A percentile compares a stretch with the other conserved stretches of the same genome.
Evolutionary conservation across 257 asterid species (phyloP).

Genomic region (Linaria vulgaris): DNA sequence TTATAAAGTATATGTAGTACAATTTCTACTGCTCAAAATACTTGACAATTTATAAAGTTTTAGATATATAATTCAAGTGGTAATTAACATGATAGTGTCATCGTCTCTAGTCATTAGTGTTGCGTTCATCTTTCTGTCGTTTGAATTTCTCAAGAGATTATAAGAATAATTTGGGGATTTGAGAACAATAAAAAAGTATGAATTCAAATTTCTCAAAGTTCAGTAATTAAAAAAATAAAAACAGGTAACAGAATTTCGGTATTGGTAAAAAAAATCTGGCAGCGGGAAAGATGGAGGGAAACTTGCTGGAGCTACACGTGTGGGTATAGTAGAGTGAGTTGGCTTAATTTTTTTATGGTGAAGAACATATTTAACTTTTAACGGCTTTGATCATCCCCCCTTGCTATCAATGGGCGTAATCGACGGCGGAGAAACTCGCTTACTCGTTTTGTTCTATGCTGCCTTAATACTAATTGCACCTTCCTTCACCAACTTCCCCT

Average conservation of each 20-base stretch:
- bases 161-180: constrained; percentile 29
- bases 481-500: constrained; percentile 6
- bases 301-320: constrained; percentile 65
- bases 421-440: constrained; percentile 25
- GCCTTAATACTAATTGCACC: constrained; percentile 14
- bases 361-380: constrained; percentile 2
- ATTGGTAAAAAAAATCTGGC: constrained; percentile 36
- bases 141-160: constrained; percentile 30
- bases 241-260: constrained; percentile 25
- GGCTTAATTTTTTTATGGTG: constrained; percentile 20
- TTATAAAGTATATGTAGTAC: not conserved
- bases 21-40: not conserved
- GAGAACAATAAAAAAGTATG: constrained; percentile 11
- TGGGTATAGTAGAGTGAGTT: constrained; percentile 28
- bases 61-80: too few species aligned
- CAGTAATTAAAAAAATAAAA: constrained; percentile 27
- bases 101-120: constrained; percentile 6
- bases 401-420: constrained; percentile 4
- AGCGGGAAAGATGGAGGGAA: constrained; percentile 54
- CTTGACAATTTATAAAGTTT: not conserved
- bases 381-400: constrained; percentile 32
- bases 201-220: constrained; percentile 19
- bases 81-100: constrained; percentile 1
- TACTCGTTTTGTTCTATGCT: not conserved
- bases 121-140: constrained; percentile 2